phyloP scores from a whole-genome alignment of 208 protist species.

The Crithidia acanthocephali region DNA sequence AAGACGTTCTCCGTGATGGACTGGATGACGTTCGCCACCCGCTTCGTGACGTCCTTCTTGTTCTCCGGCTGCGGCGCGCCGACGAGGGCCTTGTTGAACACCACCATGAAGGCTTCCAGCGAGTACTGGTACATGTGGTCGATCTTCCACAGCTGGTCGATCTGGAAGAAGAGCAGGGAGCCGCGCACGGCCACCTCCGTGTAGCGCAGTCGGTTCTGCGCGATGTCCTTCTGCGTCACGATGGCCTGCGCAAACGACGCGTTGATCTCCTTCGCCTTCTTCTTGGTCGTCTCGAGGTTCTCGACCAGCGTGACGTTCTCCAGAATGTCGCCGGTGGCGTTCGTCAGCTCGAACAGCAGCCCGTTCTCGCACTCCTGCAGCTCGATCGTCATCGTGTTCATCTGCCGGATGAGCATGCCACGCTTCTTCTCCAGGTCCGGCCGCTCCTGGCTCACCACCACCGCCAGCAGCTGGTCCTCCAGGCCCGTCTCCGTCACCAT shows the following conservation, averaged over 20 bases:
- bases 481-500: constrained; percentile 98
- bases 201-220: constrained; percentile 95
- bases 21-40: constrained; percentile 94
- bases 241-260: constrained; percentile 94
- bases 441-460: constrained; percentile 98
- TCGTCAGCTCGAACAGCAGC: constrained; percentile 96
- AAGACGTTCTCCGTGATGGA: constrained; percentile 96
- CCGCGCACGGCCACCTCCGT: constrained; percentile 95
- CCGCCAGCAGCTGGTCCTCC: constrained; percentile 98
- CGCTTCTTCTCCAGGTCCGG: constrained; percentile 98
- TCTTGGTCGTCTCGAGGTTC: constrained; percentile 97
- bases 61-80: constrained; percentile 89
- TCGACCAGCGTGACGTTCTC: constrained; percentile 96
- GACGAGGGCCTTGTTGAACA: constrained; percentile 97
- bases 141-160: constrained; percentile 96
- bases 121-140: constrained; percentile 99
- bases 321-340: constrained; percentile 97
- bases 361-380: constrained; percentile 98
- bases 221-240: constrained; percentile 95
- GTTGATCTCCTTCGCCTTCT: constrained; percentile 96
- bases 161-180: constrained; percentile 98
- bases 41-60: constrained; percentile 91
- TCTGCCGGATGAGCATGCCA: constrained; percentile 93
- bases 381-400: constrained; percentile 99
- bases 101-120: constrained; percentile 97